These are phyloP conservation scores for Fagopyrum esculentum DNA, from an alignment of 148 eudicot genomes.

Conservation along the genomic window DNA sequence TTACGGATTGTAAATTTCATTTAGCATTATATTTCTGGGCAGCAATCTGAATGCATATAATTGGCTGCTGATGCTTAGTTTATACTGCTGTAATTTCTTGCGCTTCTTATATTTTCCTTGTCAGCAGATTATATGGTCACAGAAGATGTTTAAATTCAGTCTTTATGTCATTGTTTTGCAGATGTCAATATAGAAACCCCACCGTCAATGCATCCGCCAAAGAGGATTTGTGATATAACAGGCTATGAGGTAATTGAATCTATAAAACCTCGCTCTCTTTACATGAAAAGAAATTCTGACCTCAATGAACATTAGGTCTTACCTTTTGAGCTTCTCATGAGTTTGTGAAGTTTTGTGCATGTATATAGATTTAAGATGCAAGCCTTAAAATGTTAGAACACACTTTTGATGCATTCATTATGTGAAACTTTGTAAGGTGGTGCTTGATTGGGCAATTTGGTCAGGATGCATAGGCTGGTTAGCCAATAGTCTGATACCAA, in stretches of 20 bases:
- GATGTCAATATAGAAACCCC: constrained; percentile 91
- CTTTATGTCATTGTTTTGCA: constrained; percentile 21
- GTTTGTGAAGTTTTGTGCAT: background rate
- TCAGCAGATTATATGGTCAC: background rate
- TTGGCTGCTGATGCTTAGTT: background rate
- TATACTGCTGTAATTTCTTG: background rate
- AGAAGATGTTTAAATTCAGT: background rate
- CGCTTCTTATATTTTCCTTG: background rate
- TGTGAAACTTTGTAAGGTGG: background rate
- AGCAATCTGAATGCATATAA: background rate
- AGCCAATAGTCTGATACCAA: background rate
- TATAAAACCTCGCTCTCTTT: background rate
- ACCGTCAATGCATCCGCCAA: constrained; percentile 90
- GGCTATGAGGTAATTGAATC: constrained; percentile 66
- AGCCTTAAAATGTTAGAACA: background rate
- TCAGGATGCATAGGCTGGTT: background rate
- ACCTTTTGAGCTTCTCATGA: background rate
- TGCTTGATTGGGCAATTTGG: background rate
- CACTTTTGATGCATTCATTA: background rate
- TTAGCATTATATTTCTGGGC: background rate
- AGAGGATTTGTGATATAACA: constrained; percentile 84
- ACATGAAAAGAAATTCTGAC: background rate
- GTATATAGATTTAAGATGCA: background rate
- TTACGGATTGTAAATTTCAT: background rate
- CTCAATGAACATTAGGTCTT: background rate